phyloP scores from a whole-genome alignment of 768 basidiomycete genomes.

The Tulasnella sp. region DNA sequence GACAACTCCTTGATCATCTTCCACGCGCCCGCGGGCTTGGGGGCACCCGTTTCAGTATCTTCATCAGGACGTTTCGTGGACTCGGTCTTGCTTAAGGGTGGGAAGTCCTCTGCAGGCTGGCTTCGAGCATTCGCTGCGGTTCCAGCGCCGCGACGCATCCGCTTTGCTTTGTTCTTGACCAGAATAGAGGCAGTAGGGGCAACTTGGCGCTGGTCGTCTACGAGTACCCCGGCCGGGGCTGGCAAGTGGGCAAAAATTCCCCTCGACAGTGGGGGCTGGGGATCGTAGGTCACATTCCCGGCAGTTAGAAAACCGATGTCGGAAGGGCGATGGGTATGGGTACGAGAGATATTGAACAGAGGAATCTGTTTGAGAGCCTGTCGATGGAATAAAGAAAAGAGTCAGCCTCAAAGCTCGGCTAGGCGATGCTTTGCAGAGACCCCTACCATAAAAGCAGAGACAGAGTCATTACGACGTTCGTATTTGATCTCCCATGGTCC shows the following conservation, averaged over 20 bases:
- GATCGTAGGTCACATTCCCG: not conserved
- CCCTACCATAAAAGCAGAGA: not conserved
- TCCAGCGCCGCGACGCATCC: not conserved
- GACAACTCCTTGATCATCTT: not conserved
- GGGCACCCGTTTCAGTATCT: not conserved
- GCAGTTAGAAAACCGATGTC: not conserved
- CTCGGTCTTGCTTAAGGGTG: not conserved
- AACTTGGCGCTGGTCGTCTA: not conserved
- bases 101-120: not conserved
- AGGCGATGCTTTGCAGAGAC: not conserved
- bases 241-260: not conserved
- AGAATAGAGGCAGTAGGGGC: not conserved
- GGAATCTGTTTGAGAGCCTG: not conserved
- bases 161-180: not conserved
- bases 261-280: not conserved
- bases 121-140: not conserved
- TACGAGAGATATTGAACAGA: not conserved
- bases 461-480: not conserved
- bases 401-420: not conserved
- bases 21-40: not conserved
- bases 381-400: too few relatives aligned
- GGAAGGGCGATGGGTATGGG: not conserved
- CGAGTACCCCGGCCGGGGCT: not conserved
- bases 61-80: not conserved
- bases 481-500: constrained; percentile 9